phyloP scores from a whole-genome alignment of 345 rosid genomes.

The Eucalyptus urophylla region DNA sequence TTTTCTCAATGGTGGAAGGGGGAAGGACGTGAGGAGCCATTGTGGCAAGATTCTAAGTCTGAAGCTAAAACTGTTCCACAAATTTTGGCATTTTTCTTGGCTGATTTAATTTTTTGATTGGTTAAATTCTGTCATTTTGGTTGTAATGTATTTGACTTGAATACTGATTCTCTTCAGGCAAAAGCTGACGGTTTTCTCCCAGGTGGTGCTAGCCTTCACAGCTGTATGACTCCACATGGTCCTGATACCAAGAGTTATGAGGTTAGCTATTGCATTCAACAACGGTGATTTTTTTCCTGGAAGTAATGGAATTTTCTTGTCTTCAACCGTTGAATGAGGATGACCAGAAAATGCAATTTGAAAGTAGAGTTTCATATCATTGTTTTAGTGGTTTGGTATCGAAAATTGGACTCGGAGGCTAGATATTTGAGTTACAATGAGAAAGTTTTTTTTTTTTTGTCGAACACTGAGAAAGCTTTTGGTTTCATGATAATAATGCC shows the following conservation, averaged over 20 bases:
- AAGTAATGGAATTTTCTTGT: not conserved
- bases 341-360: not conserved
- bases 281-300: not conserved
- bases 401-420: not conserved
- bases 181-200: constrained; percentile 96
- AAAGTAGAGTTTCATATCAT: not conserved
- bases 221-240: constrained; percentile 99
- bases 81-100: not conserved
- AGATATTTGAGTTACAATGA: not conserved
- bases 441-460: not conserved
- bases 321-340: not conserved
- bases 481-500: not conserved
- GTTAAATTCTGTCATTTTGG: not conserved
- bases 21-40: not conserved
- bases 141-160: not conserved
- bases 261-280: constrained; percentile 17
- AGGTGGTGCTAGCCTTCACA: constrained; percentile 92
- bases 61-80: not conserved
- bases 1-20: not conserved
- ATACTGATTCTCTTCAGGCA: constrained; percentile 32
- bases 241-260: constrained; percentile 89
- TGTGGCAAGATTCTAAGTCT: not conserved
- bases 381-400: not conserved
- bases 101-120: not conserved
- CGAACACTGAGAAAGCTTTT: not conserved